Percentiles rank a stretch among this genome's conserved stretches.
These are phyloP conservation scores for Areca catechu DNA, from an alignment of 176 grass and related monocot genomes.

Conservation along the genomic window DNA sequence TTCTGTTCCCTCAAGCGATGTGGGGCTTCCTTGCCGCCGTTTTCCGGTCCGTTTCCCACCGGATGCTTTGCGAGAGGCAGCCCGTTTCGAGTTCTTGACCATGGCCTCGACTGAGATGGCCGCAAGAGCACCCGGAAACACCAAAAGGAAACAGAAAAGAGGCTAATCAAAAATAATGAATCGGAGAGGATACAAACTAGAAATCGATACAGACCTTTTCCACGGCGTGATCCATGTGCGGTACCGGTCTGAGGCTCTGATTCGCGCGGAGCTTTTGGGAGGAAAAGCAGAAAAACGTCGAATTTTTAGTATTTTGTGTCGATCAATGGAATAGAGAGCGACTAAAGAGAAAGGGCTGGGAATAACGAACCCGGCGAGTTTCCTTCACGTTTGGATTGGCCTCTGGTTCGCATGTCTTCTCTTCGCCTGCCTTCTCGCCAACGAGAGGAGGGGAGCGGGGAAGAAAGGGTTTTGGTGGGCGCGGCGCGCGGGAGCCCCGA, in stretches of 20 bases:
- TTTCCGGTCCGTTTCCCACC: not conserved
- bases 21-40: not conserved
- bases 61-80: not conserved
- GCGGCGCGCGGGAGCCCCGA: no score
- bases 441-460: no score
- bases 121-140: not conserved
- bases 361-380: slow-evolving; percentile 19
- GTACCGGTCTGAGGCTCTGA: not conserved
- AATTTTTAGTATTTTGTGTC: no score
- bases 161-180: not conserved
- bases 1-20: not conserved
- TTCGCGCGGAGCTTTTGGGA: not conserved
- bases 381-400: slow-evolving; percentile 19
- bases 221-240: not conserved
- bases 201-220: slow-evolving; percentile 1
- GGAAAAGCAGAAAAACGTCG: not conserved
- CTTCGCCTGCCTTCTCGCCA: no score
- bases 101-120: not conserved
- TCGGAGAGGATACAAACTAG: not conserved
- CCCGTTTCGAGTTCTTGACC: not conserved
- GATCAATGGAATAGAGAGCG: not conserved
- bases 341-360: not conserved
- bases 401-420: slow-evolving; percentile 41
- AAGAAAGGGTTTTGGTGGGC: no score
- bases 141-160: not conserved